phyloP scores from a whole-genome alignment of 306 rosid species.

The Alnus rubra region DNA sequence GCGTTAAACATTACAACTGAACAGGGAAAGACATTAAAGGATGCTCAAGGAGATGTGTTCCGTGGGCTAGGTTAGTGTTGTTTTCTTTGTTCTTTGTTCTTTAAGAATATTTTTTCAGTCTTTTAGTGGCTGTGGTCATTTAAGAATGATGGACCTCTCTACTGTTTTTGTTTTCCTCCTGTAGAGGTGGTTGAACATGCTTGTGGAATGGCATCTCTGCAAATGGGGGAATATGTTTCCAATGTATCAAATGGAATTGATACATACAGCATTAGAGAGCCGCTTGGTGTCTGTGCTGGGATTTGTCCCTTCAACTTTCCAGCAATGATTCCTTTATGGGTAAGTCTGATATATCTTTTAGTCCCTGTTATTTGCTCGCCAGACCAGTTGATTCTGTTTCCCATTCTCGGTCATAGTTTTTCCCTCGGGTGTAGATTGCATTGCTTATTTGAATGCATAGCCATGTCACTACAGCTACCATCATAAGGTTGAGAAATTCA shows the following conservation, averaged over 20 bases:
- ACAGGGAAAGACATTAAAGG: conserved; percentile 97
- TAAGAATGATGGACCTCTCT: conserved; percentile 18
- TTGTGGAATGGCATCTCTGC: conserved; percentile 91
- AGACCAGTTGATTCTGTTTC: neutral
- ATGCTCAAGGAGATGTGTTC: conserved; percentile 98
- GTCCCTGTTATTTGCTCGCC: neutral
- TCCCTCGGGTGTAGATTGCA: neutral
- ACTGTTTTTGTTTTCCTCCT: conserved; percentile 29
- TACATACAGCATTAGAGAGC: conserved; percentile 86
- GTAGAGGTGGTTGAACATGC: conserved; percentile 99
- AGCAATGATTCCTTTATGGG: conserved; percentile 99
- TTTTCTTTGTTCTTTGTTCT: conserved; percentile 13
- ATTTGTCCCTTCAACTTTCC: conserved; percentile 99
- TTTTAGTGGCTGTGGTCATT: conserved; percentile 5
- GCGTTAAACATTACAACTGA: conserved; percentile 80
- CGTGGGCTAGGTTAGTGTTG: conserved; percentile 84
- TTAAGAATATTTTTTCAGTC: conserved; percentile 6
- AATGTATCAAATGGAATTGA: conserved; percentile 91
- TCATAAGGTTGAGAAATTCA: neutral
- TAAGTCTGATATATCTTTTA: conserved; percentile 33
- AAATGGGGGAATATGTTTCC: conserved; percentile 92
- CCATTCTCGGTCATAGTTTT: conserved; percentile 1
- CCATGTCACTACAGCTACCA: neutral
- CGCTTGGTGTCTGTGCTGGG: conserved; percentile 97
- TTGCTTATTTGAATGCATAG: neutral